Evolutionary conservation across 495 filamentous ascomycete genomes (phyloP), one percentile per base, ranked within the genome.

Genomic region (Daldinia caldariorum): DNA sequence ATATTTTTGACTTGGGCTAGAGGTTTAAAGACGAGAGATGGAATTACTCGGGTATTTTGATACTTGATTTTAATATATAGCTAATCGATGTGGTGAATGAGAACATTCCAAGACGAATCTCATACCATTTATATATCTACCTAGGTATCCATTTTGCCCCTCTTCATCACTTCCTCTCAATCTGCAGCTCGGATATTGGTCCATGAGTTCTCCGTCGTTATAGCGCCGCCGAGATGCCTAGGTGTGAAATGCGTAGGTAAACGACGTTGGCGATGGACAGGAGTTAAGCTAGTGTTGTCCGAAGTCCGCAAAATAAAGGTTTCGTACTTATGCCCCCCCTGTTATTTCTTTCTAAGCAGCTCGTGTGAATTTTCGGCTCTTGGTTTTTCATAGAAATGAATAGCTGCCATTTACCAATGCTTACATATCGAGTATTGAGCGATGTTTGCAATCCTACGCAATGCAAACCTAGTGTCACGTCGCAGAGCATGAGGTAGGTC

Each of bases 301-400:
- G 43, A 22, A 47, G 43, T 47, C 43, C 43, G 43, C 43, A 22
- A 10, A 35, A 35, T 18, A 45, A n/a, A 47, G 26, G 26, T 26
- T 26, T 26, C 3, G 26, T 26, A 1, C 26, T 26, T 3, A 26
- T 3, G 26, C 26, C 26, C 18, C 9, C 3, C 10, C 20, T 35
- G 9, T 8, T 31, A 18, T 5, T 51, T 55, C 32, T 58, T 55
- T 39, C 10, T 53, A 38, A 43, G 10, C 51, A 66, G 58, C 68
- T 71, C 68, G 68, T 41, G 43, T 18, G 58, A 58, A 66, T 71
- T 41, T 71, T 58, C 37, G 29, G 16, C 54, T 70, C 61, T 57
- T 56, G 58, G 61, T 56, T 70, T 66, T 51, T 58, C 62, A 50
- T 1, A 26, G 61, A 66, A 45, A 22, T 51, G 66, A 7, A 60